Base-by-base conservation (phyloP, 176 grass and related monocot species). In the Oropetium thomaeum region DNA sequence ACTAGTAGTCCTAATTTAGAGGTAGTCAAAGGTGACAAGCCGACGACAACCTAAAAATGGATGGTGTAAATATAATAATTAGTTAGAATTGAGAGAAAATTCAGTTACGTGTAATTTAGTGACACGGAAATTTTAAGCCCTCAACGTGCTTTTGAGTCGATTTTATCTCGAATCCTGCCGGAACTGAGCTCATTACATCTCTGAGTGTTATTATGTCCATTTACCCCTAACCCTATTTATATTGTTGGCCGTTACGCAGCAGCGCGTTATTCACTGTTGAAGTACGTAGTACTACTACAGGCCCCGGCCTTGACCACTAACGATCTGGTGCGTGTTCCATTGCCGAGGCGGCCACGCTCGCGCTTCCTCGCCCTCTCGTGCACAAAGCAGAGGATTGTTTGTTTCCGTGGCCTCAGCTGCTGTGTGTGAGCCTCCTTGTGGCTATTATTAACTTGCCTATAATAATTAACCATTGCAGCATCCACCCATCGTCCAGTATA, bases 311-410 rank as follows among this genome's bases (percentile, higher is more conserved):
- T 16, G n/a, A 38, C 62, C 81, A 59, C 62, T 29, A 20, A 30
- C 10, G 38, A 48, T 25, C 40, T 22, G 1, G 19, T 41, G 25
- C 32, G 73, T 77, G 81, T 62, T 59, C 8, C 31, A 37, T 20
- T 27, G 32, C 42, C 26, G 22, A 83, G 32, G 28, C 2, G 17
- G 54, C 65, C 73, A 83, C 73, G 81, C 42, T 62, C 28, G 17
- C 26, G 19, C 73, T 26, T 8, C 25, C 34, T 33, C 53, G 33
- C 11, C 82, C 81, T 33, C 55, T 84, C 42, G 54, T 37, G 23
- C 37, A 23, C 37, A 23, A 38, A 57, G 15, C n/a, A 37, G 30
- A 19, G 30, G 29, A 75, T 59, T n/a, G n/a, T n/a, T n/a, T n/a
- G 51, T 74, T 82, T 48, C 17, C 9, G 20, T 52, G 64, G 14